Evolutionary conservation across 176 grass and related monocot genomes (phyloP).

Genomic region (Eleusine coracana): DNA sequence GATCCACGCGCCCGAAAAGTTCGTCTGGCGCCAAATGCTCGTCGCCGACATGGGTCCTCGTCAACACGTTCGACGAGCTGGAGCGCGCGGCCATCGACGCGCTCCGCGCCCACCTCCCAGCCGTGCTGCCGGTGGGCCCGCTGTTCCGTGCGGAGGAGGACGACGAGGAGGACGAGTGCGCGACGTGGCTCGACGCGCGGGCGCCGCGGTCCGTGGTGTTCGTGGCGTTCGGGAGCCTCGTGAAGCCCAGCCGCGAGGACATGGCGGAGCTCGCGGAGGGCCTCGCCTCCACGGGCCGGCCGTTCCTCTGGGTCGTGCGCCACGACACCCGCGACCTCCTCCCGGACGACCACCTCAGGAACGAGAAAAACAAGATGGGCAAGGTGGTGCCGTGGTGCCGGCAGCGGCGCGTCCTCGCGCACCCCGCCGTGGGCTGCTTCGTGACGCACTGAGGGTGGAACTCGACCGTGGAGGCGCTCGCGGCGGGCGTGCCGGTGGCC

Average conservation of each 20-base stretch:
- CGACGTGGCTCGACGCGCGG: constrained; percentile 45
- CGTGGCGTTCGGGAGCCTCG: constrained; percentile 57
- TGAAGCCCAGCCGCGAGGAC: constrained; percentile 32
- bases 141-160: background rate
- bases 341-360: constrained; percentile 1
- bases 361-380: background rate
- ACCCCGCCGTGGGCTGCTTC: constrained; percentile 50
- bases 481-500: constrained; percentile 47
- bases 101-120: background rate
- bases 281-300: constrained; percentile 17
- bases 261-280: constrained; percentile 36
- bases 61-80: constrained; percentile 65
- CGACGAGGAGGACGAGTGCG: background rate
- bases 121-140: constrained; percentile 41
- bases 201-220: constrained; percentile 41
- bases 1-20: too few relatives aligned
- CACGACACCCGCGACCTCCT: constrained; percentile 30
- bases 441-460: constrained; percentile 69
- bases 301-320: constrained; percentile 65
- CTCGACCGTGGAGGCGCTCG: constrained; percentile 50
- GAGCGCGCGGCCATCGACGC: constrained; percentile 42
- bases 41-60: constrained; percentile 46
- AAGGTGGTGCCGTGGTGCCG: constrained; percentile 56
- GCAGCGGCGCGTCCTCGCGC: constrained; percentile 44
- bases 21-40: background rate